Conservation (phyloP, 83 land plant genomes). For the Picea abies region DNA sequence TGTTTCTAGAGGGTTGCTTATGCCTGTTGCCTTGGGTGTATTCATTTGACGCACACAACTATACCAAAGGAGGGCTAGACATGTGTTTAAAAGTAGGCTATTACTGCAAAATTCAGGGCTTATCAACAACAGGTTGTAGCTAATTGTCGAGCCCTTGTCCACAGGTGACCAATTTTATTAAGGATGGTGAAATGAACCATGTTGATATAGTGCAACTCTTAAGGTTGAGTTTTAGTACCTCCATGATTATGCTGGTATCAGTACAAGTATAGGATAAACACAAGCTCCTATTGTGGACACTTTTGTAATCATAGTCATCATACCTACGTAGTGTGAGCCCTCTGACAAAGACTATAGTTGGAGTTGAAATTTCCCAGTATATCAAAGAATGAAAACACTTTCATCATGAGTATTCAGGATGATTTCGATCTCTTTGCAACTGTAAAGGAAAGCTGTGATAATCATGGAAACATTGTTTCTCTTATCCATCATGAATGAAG, state of each 20-base stretch:
- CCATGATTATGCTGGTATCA: conserved; percentile 79
- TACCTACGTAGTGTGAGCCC: conserved; percentile 69
- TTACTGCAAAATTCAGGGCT: no score
- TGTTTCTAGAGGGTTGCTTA: no score
- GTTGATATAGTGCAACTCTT: no score
- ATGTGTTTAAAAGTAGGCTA: no score
- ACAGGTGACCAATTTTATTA: no score
- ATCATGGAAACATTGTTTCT: conserved; percentile 66
- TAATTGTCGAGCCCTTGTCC: no score
- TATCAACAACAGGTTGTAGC: no score
- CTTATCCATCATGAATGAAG: conserved; percentile 81
- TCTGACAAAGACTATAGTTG: conserved; percentile 62
- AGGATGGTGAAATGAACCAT: no score
- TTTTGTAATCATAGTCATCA: no score
- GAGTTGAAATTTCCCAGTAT: conserved; percentile 75
- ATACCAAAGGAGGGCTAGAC: no score
- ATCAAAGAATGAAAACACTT: conserved; percentile 58
- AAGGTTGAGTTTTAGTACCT: conserved; percentile 78
- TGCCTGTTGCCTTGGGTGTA: no score
- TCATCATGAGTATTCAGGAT: conserved; percentile 36
- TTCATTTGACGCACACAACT: no score
- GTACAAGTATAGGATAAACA: conserved; percentile 68
- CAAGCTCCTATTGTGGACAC: conserved; percentile 67
- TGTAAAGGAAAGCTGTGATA: conserved; percentile 60
- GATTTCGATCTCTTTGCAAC: conserved; percentile 61